phyloP scores from a whole-genome alignment of 495 filamentous ascomycete genomes.

The Aspergillus affinis region DNA sequence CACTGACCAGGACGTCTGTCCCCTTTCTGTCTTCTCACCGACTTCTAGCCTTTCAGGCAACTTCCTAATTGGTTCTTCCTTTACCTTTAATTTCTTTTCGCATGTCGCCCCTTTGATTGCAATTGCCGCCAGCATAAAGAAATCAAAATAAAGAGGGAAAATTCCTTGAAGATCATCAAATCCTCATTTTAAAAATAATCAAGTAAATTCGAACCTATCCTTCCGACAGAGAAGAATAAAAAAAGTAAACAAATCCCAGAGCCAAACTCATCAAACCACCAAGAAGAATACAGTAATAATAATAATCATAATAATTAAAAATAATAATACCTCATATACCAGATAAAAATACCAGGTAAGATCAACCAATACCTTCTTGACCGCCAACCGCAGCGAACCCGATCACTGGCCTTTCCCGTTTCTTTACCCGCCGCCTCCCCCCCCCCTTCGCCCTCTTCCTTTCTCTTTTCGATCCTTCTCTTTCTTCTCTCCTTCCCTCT shows the following conservation, averaged over 20 bases:
- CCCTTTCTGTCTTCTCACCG: slow-evolving; percentile 1
- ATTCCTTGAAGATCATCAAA: too few species aligned
- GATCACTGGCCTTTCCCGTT: slow-evolving; percentile 2
- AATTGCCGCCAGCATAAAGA: not conserved
- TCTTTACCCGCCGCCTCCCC: slow-evolving; percentile 17
- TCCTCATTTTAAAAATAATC: too few species aligned
- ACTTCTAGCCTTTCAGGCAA: slow-evolving; percentile 3
- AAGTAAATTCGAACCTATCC: not conserved
- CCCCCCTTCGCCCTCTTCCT: slow-evolving; percentile 17
- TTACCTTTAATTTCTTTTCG: slow-evolving; percentile 18
- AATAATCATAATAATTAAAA: not conserved
- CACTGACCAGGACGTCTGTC: not conserved
- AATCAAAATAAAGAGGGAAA: not conserved
- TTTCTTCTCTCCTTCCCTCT: slow-evolving; percentile 23
- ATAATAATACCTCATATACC: too few species aligned
- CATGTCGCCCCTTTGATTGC: not conserved
- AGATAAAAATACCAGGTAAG: not conserved
- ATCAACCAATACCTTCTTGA: not conserved
- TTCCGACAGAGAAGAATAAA: not conserved
- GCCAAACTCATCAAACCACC: too few species aligned
- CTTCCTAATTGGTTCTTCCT: too few species aligned
- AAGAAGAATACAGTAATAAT: not conserved
- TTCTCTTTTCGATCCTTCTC: slow-evolving; percentile 29
- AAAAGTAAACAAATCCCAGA: not conserved
- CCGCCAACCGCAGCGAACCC: not conserved